Evolutionary conservation across 2,329 filamentous ascomycete genomes (phyloP).

Genomic region (Dactylellina sp.): DNA sequence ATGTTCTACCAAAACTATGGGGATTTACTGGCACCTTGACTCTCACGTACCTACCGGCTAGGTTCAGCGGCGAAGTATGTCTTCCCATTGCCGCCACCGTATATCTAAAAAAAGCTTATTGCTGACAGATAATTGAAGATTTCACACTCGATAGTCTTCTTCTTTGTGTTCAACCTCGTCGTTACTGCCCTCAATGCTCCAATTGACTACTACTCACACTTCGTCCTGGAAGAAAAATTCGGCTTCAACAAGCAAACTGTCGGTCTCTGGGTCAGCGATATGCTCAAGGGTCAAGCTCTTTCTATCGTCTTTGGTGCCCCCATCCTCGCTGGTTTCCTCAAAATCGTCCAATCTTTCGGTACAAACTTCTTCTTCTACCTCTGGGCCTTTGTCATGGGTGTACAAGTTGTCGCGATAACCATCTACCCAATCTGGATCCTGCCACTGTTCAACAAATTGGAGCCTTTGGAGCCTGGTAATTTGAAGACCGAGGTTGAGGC

Average conservation of each 20-base stretch:
- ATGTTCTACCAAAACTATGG: constrained; percentile 93
- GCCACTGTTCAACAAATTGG: constrained; percentile 97
- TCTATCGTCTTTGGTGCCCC: constrained; percentile 83
- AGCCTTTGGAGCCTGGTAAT: constrained; percentile 84
- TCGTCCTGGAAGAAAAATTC: constrained; percentile 95
- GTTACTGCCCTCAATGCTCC: constrained; percentile 84
- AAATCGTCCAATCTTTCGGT: constrained; percentile 93
- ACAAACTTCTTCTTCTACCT: constrained; percentile 98
- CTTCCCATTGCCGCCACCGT: neutral
- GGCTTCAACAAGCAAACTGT: constrained; percentile 99
- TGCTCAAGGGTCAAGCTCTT: constrained; percentile 89
- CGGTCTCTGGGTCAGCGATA: constrained; percentile 86
- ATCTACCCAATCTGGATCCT: constrained; percentile 95
- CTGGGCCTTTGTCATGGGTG: constrained; percentile 88
- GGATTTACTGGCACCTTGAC: constrained; percentile 80
- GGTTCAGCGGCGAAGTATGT: constrained; percentile 79
- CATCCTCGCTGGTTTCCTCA: constrained; percentile 89
- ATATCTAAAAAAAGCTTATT: neutral
- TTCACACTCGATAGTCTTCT: constrained; percentile 89
- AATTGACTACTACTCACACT: constrained; percentile 88
- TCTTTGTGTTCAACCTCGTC: constrained; percentile 85
- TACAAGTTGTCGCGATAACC: constrained; percentile 95
- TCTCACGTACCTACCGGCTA: constrained; percentile 77
- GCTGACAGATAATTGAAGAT: constrained; percentile 66
- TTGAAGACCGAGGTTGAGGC: constrained; percentile 89